Percentiles rank a stretch among this genome's conserved stretches.
Conservation (phyloP, 106 monocot species). For the Acanthochlamys bracteata region DNA sequence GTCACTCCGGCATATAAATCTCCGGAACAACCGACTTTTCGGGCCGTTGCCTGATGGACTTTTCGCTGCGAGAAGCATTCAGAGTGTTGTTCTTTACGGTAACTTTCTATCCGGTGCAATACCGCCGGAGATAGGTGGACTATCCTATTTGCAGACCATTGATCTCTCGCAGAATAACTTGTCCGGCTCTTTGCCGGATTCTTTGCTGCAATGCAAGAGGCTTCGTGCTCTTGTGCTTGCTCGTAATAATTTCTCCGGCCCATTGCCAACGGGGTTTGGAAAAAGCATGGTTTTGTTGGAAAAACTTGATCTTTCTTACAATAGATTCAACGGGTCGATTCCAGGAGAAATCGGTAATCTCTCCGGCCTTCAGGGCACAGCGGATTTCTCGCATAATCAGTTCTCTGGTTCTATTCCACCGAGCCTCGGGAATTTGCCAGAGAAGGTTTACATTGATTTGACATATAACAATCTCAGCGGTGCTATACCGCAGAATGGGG, state of each 20-base stretch:
- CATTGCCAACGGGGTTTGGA: conserved; percentile 52
- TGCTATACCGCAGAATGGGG: conserved; percentile 67
- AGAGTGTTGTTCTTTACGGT: conserved; percentile 45
- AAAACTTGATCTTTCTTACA: conserved; percentile 68
- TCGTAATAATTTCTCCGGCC: conserved; percentile 38
- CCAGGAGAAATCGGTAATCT: conserved; percentile 69
- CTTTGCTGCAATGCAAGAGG: conserved; percentile 28
- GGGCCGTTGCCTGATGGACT: conserved; percentile 31
- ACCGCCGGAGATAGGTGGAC: conserved; percentile 35
- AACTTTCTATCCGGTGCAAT: conserved; percentile 38
- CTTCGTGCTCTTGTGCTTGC: conserved; percentile 35
- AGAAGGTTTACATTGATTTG: conserved; percentile 90
- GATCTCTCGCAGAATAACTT: conserved; percentile 55
- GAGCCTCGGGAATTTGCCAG: conserved; percentile 67
- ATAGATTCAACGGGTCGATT: conserved; percentile 48
- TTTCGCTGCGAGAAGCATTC: conserved; percentile 25
- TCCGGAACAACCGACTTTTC: conserved; percentile 44
- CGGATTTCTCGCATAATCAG: conserved; percentile 69
- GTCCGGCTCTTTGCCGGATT: conserved; percentile 30
- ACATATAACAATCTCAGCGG: conserved; percentile 76
- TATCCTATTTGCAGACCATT: conserved; percentile 37
- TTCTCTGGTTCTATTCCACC: conserved; percentile 75
- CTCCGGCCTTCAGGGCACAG: conserved; percentile 50
- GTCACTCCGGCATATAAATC: conserved; percentile 56
- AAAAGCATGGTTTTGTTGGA: conserved; percentile 32